Evolutionary conservation across 345 rosid species (phyloP), one percentile per base, ranked within the genome.

Genomic region (Orychophragmus violaceus): DNA sequence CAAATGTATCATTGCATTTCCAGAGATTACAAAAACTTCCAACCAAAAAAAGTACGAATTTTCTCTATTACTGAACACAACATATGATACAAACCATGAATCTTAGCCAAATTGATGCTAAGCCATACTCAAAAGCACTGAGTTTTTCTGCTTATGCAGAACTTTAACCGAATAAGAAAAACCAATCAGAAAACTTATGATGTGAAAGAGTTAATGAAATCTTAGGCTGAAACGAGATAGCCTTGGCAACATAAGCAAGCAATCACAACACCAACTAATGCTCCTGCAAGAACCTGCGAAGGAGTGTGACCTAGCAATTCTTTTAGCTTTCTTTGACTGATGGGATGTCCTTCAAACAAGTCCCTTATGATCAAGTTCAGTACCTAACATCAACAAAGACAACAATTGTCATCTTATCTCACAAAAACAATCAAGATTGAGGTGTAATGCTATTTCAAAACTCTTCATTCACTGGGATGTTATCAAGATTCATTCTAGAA

Each of bases 271-370:
- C 98, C 96, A 18, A 92, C 84, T 64, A 86, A 5, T 32, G 96
- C 96, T 71, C 98, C 98, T 0, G 88, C 96, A 37, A 92, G 55
- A 68, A 89, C 98, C 72, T 92, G 98, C 2, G 89, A 87, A 2
- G 88, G 98, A 18, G 95, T 86, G 80, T 92, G 98, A 23, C 96
- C 98, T 1, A 89, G 87, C 68, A 92, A 82, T 73, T 92, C 98
- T 78, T 89, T 87, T 48, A 92, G 89, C 84, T 92, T 89, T 76
- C 95, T 83, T 77, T 89, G 83, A 68, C 98, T 87, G 21, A 92
- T 86, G 2, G 93, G 95, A 79, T 87, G 98, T 59, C 96, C 98
- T 79, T 92, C 87, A 69, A 92, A 92, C 72, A 92, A 72, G 68
- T 89, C 96, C 78, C 80, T 93, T 30, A 92, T 83, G 21, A 92